A percentile compares a stretch with the other conserved stretches of the same genome.
Conservation (phyloP, 495 filamentous ascomycete species). For the Podospora conica region DNA sequence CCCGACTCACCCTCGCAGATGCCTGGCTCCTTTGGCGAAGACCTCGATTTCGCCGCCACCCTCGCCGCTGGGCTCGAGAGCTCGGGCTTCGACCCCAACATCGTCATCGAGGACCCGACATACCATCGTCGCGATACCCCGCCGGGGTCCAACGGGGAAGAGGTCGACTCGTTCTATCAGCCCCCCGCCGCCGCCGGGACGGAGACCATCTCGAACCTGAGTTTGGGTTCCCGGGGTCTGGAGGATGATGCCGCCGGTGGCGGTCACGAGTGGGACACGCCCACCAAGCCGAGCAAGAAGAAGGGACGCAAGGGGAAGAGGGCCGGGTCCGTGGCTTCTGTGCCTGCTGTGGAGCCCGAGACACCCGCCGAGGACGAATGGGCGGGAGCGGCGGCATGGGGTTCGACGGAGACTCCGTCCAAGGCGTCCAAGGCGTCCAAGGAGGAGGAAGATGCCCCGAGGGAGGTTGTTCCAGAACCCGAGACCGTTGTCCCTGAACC, state of each 20-base stretch:
- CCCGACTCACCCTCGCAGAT: slow-evolving; percentile 33
- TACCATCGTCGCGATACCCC: slow-evolving; percentile 61
- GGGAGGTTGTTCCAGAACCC: neutral
- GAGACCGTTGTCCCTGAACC: neutral
- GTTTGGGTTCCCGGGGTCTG: neutral
- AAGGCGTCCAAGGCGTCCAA: slow-evolving; percentile 20
- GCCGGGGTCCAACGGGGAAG: slow-evolving; percentile 52
- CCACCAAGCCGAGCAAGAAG: slow-evolving; percentile 9
- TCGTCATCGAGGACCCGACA: slow-evolving; percentile 58
- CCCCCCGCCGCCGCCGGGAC: slow-evolving; percentile 43
- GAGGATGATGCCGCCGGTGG: slow-evolving; percentile 10
- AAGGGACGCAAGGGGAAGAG: neutral
- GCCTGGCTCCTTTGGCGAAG: slow-evolving; percentile 49
- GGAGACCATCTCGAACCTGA: slow-evolving; percentile 28
- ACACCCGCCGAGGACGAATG: slow-evolving; percentile 16
- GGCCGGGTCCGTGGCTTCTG: neutral
- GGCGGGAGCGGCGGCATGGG: neutral
- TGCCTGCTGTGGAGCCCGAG: slow-evolving; percentile 1
- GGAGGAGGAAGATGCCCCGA: slow-evolving; percentile 15
- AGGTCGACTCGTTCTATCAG: slow-evolving; percentile 29
- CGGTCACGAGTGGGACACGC: slow-evolving; percentile 13
- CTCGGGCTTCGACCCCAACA: slow-evolving; percentile 64
- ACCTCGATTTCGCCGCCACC: slow-evolving; percentile 62
- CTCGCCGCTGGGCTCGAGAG: slow-evolving; percentile 63
- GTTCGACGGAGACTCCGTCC: neutral